phyloP scores from a whole-genome alignment of 2,329 filamentous ascomycete species.

The Ophiocordyceps sinensis region DNA sequence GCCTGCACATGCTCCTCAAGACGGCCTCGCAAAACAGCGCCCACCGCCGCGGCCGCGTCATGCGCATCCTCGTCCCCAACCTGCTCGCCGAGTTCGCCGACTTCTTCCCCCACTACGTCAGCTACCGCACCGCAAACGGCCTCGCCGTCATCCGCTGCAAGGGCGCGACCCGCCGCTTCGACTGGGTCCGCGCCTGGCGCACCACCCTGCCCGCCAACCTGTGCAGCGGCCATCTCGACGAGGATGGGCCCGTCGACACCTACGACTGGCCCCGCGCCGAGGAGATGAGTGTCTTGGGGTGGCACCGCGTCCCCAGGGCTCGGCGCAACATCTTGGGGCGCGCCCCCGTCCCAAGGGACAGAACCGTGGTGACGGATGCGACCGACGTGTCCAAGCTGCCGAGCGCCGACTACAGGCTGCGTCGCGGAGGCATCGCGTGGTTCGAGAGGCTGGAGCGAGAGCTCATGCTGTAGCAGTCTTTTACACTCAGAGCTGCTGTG shows the following conservation, averaged over 20 bases:
- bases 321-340: conserved; percentile 7
- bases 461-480: conserved; percentile 11
- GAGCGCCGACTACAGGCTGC: neutral
- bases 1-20: conserved; percentile 14
- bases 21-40: conserved; percentile 7
- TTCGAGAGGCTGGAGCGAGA: conserved; percentile 16
- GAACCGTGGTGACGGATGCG: conserved; percentile 1
- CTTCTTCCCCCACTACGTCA: conserved; percentile 16
- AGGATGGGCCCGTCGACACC: neutral
- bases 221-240: conserved; percentile 1
- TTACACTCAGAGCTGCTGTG: neutral
- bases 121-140: conserved; percentile 19
- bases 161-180: conserved; percentile 5
- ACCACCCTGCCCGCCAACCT: conserved; percentile 13
- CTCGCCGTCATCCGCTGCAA: conserved; percentile 5
- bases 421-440: conserved; percentile 8
- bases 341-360: conserved; percentile 5
- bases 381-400: neutral
- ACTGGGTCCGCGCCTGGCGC: conserved; percentile 9
- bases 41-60: conserved; percentile 10
- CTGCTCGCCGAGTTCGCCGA: conserved; percentile 18
- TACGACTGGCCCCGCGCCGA: conserved; percentile 1
- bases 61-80: conserved; percentile 12
- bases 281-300: conserved; percentile 10
- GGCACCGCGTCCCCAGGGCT: conserved; percentile 9